Conservation (phyloP, 176 grass and related monocot genomes). For the Raddia distichophylla region DNA sequence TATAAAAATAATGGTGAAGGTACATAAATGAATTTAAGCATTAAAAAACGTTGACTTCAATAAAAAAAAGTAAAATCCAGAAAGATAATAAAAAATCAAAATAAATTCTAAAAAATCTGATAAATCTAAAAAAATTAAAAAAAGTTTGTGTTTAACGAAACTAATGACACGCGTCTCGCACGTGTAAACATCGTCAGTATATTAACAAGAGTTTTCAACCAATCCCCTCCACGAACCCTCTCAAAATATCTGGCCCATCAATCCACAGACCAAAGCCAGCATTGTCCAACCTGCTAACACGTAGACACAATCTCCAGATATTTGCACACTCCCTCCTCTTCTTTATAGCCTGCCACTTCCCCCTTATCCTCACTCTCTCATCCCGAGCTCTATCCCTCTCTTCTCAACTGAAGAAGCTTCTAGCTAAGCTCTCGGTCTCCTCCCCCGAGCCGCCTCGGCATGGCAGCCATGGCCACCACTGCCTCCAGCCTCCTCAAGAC, state of each 20-base stretch:
- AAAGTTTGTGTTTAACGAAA: too few relatives aligned
- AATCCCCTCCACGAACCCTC: conserved; percentile 30
- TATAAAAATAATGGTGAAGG: too few relatives aligned
- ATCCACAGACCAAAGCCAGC: conserved; percentile 35
- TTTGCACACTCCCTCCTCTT: conserved; percentile 42
- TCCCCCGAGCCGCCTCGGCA: conserved; percentile 14
- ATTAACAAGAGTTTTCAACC: not conserved
- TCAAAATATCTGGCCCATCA: not conserved
- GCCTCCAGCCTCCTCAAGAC: conserved; percentile 47
- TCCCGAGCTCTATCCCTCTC: not conserved
- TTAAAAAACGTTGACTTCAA: too few relatives aligned
- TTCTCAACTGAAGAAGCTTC: not conserved
- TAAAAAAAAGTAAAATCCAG: too few relatives aligned
- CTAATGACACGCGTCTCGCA: too few relatives aligned
- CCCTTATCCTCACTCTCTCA: not conserved
- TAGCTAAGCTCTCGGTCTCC: not conserved
- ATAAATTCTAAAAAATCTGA: too few relatives aligned
- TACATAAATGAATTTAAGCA: too few relatives aligned
- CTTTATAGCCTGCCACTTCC: conserved; percentile 39
- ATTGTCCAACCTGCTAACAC: conserved; percentile 31
- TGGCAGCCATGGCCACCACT: conserved; percentile 68
- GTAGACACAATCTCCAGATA: conserved; percentile 44
- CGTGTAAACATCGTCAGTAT: too few relatives aligned
- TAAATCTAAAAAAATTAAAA: too few relatives aligned
- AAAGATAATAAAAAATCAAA: too few relatives aligned